Conservation (phyloP, 495 filamentous ascomycete genomes). For the Hyaloscypha finlandica region DNA sequence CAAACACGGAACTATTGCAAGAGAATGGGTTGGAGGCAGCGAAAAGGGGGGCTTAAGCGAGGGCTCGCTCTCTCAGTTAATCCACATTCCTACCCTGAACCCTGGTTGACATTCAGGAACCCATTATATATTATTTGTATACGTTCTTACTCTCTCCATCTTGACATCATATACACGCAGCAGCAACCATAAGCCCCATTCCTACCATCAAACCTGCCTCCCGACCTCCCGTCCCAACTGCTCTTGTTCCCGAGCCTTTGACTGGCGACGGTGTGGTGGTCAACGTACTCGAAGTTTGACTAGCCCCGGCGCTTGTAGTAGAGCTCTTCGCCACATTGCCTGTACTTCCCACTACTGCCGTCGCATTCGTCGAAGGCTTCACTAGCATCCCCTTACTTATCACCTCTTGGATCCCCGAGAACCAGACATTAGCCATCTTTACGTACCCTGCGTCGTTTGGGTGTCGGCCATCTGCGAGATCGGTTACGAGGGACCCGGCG, state of each 20-base stretch:
- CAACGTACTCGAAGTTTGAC: not conserved
- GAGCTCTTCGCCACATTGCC: not conserved
- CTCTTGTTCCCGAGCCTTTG: no score
- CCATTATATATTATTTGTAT: no score
- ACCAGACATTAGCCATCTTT: not conserved
- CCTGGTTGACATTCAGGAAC: no score
- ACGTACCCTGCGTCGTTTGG: not conserved
- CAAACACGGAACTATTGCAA: not conserved
- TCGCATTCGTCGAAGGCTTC: not conserved
- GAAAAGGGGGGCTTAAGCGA: no score
- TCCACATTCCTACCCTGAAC: no score
- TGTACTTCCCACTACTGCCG: not conserved
- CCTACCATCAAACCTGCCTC: no score
- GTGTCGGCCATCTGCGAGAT: not conserved
- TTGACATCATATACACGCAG: not conserved
- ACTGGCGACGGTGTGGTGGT: no score
- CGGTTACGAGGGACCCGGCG: not conserved
- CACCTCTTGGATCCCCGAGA: not conserved
- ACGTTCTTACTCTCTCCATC: no score
- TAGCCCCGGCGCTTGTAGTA: not conserved
- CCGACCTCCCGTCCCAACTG: not conserved
- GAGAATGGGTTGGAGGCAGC: no score
- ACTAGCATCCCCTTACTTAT: not conserved
- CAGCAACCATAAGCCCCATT: not conserved
- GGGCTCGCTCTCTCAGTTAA: no score